These are phyloP conservation scores for Arthrobotrys entomopaga DNA, from an alignment of 2,329 filamentous ascomycete genomes.

Conservation along the genomic window DNA sequence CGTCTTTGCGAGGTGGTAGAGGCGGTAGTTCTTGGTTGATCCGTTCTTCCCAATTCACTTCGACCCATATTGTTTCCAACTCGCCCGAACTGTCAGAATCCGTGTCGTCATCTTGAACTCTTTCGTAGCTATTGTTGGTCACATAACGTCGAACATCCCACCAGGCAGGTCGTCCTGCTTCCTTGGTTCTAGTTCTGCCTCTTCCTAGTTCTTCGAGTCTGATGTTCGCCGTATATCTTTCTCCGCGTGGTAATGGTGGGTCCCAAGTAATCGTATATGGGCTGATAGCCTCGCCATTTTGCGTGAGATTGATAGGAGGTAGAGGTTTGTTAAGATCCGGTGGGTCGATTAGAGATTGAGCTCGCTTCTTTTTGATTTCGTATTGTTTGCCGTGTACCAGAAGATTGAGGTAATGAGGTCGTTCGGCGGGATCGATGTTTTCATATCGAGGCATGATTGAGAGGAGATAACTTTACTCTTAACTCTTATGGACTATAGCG, in stretches of 20 bases:
- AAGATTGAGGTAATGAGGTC: neutral
- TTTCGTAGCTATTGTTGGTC: neutral
- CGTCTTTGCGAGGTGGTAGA: conserved; percentile 20
- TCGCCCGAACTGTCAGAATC: neutral
- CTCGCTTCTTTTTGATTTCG: neutral
- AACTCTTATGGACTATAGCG: no score
- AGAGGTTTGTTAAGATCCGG: conserved; percentile 10
- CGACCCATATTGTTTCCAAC: conserved; percentile 11
- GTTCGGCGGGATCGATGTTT: neutral
- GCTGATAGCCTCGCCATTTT: neutral
- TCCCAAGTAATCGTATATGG: neutral
- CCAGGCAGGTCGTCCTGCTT: neutral
- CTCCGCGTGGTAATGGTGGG: neutral
- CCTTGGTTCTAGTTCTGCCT: neutral
- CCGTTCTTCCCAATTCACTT: conserved; percentile 6
- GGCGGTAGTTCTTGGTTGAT: conserved; percentile 10
- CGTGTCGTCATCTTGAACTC: neutral
- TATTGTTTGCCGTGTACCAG: neutral
- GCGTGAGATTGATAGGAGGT: neutral
- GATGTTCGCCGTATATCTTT: neutral
- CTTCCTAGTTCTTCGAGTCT: neutral
- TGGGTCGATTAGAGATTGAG: neutral
- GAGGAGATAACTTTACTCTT: no score
- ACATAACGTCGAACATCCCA: conserved; percentile 13
- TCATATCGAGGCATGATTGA: neutral